Base-by-base conservation (phyloP, 208 protist species). In the Zelonia costaricensis region DNA sequence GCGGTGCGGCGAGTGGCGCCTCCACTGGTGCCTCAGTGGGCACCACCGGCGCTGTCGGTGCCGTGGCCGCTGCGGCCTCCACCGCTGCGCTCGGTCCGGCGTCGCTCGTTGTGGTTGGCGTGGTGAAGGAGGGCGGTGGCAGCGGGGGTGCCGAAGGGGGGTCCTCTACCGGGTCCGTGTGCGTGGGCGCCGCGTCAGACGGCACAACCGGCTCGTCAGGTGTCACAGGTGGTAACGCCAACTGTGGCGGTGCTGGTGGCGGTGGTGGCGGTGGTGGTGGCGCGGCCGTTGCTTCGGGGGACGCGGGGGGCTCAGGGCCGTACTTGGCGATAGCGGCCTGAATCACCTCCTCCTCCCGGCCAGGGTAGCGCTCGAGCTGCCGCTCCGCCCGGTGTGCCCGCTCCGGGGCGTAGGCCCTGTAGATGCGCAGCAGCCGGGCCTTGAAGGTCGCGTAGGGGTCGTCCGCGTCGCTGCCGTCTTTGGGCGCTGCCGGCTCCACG, bases 341-440 rank as follows among this genome's bases (percentile, higher is more conserved):
- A 38, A 88, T 80, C 13, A 79, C 65, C 40, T 79, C 78, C 72
- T 85, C 78, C 31, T 86, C 78, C 27, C 69, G 49, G 9, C 78
- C 75, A 1, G 64, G 63, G 30, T 88, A 83, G 69, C 80, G 78
- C 31, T 73, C 40, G n/a, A 81, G 70, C 43, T 81, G 75, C 13
- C 40, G 39, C 7, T 74, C 65, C 16, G 73, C 66, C n/a, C 49
- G 49, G 30, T 25, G 42, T 18, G 73, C 51, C 6, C 64, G 73
- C 0, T 49, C 49, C 12, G 79, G 80, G 0, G 70, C 76, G 57
- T 80, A 74, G 1, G 3, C 8, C 13, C 75, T 30, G 30, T 82
- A 84, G 8, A 86, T 54, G 1, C 57, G 56, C 31, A 57, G 30
- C n/a, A 86, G 47, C 1, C 77, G 69, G 1, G 27, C 30, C 10